Conservation (phyloP, 1,284 basidiomycete genomes). For the Ceratobasidium theobromae region DNA sequence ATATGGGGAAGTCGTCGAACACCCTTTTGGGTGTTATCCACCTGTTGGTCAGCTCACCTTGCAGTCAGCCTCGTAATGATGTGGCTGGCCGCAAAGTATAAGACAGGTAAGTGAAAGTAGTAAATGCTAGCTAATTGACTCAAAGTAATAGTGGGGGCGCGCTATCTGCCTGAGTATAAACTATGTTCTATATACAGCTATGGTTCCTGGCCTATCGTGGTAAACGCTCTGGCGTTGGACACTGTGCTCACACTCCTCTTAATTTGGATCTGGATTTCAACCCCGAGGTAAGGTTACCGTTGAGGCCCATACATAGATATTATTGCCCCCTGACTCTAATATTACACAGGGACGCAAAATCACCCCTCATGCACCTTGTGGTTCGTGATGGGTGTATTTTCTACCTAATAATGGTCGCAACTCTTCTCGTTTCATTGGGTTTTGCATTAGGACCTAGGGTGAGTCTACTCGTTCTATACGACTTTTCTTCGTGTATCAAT, state of each 20-base stretch:
- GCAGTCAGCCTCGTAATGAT: neutral
- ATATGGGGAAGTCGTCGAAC: slow-evolving; percentile 5
- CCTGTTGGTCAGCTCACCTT: neutral
- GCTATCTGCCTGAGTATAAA: neutral
- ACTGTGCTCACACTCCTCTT: neutral
- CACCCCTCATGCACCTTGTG: neutral
- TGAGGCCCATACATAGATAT: no score
- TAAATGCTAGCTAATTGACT: neutral
- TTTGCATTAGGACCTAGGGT: neutral
- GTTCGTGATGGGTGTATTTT: neutral
- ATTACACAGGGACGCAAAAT: neutral
- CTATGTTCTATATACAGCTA: neutral
- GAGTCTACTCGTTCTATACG: no score
- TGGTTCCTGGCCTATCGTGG: neutral
- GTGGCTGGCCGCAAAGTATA: neutral
- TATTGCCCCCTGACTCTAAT: no score
- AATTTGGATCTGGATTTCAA: neutral
- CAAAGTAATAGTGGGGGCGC: neutral
- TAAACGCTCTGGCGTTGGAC: neutral
- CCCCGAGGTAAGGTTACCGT: slow-evolving; percentile 3
- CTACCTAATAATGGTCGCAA: neutral
- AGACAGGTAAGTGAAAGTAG: neutral
- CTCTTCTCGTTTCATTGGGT: neutral
- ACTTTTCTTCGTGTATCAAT: no score
- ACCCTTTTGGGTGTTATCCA: slow-evolving; percentile 5